These are phyloP conservation scores for Pyricularia sp. DNA, from an alignment of 2,329 filamentous ascomycete genomes.

Conservation along the genomic window DNA sequence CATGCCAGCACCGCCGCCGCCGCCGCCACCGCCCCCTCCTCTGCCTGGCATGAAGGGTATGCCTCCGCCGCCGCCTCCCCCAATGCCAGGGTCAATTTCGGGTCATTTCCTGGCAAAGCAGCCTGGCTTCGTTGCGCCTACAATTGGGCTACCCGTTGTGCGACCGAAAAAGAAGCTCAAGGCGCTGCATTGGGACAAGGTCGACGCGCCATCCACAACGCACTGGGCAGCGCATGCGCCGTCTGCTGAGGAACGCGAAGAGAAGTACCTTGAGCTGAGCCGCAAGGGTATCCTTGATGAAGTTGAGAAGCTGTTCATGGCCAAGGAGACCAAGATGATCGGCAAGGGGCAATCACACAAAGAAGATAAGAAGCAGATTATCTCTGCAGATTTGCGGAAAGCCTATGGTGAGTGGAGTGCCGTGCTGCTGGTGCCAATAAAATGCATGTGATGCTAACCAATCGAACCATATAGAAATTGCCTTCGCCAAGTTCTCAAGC, in stretches of 20 bases:
- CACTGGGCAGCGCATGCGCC: constrained; percentile 84
- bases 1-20: constrained; percentile 20
- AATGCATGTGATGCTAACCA: background rate
- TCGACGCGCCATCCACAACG: constrained; percentile 80
- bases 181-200: constrained; percentile 98
- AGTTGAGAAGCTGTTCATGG: constrained; percentile 93
- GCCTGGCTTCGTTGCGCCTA: constrained; percentile 39
- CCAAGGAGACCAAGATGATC: constrained; percentile 87
- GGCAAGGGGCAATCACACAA: constrained; percentile 61
- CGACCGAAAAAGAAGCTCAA: constrained; percentile 99
- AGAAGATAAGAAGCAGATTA: constrained; percentile 95
- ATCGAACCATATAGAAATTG: constrained; percentile 49
- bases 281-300: constrained; percentile 93
- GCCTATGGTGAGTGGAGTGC: constrained; percentile 52
- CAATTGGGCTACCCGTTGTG: constrained; percentile 63
- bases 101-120: constrained; percentile 64
- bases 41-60: constrained; percentile 26
- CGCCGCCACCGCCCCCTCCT: constrained; percentile 27
- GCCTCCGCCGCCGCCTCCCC: constrained; percentile 35
- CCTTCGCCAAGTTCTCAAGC: constrained; percentile 85
- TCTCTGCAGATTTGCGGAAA: constrained; percentile 79
- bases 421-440: background rate
- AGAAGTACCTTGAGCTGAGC: constrained; percentile 88
- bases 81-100: constrained; percentile 55
- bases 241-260: constrained; percentile 79